Evolutionary conservation across 2,329 filamentous ascomycete genomes (phyloP).

Genomic region (Monilinia aucupariae): DNA sequence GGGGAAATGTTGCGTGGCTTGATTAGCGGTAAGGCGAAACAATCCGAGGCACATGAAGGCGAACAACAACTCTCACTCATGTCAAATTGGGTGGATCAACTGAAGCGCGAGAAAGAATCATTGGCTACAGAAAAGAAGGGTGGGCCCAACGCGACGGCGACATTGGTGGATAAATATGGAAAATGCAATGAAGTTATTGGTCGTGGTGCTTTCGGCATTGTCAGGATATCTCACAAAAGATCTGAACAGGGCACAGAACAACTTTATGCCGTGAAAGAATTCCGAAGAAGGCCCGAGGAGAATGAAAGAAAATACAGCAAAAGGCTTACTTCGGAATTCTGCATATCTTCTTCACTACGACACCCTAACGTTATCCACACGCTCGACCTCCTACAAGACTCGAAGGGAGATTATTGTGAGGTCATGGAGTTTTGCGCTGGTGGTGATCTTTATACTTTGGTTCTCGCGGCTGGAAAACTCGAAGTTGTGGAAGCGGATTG

Average conservation of each 20-base stretch:
- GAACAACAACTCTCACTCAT: constrained; percentile 87
- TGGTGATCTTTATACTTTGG: constrained; percentile 89
- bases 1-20: constrained; percentile 85
- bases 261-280: constrained; percentile 96
- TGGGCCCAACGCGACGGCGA: constrained; percentile 66
- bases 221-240: constrained; percentile 94
- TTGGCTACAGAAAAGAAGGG: constrained; percentile 71
- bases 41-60: constrained; percentile 54
- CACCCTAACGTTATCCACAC: constrained; percentile 99
- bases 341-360: constrained; percentile 92
- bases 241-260: constrained; percentile 79
- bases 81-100: constrained; percentile 91
- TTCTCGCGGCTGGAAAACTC: constrained; percentile 85
- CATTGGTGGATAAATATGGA: constrained; percentile 92
- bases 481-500: constrained; percentile 92
- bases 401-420: constrained; percentile 96
- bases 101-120: constrained; percentile 79
- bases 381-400: constrained; percentile 87
- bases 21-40: constrained; percentile 74
- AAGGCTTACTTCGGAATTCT: constrained; percentile 93
- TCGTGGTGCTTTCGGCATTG: constrained; percentile 92
- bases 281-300: constrained; percentile 87
- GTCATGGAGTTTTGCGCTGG: constrained; percentile 99
- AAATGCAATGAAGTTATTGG: constrained; percentile 98
- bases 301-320: constrained; percentile 98